phyloP scores from a whole-genome alignment of 768 basidiomycete genomes.

The Leccinum boreale region DNA sequence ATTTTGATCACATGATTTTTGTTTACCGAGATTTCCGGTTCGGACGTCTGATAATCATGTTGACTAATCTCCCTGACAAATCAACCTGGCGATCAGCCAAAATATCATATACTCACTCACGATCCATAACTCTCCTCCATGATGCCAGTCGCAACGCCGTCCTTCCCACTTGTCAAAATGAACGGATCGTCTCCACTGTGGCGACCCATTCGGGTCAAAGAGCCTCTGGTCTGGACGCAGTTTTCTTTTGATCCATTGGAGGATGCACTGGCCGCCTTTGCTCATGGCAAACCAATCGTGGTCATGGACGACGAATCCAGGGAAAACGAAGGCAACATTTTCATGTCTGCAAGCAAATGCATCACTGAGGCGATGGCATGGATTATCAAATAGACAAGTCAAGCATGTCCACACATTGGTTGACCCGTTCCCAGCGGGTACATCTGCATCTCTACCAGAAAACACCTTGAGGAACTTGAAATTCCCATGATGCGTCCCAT shows the following conservation, averaged over 20 bases:
- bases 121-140: background rate
- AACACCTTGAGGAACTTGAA: conserved; percentile 71
- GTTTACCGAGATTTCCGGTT: background rate
- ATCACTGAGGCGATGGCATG: conserved; percentile 99
- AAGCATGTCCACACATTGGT: background rate
- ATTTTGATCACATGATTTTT: background rate
- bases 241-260: conserved; percentile 81
- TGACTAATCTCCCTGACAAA: background rate
- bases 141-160: conserved; percentile 6
- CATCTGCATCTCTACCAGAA: conserved; percentile 84
- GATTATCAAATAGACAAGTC: conserved; percentile 89
- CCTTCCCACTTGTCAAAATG: conserved; percentile 1
- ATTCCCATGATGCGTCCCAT: conserved; percentile 94
- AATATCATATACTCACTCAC: background rate
- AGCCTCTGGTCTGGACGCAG: conserved; percentile 20
- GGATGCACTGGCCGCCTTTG: conserved; percentile 73
- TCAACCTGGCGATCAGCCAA: background rate
- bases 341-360: conserved; percentile 78
- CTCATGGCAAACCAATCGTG: conserved; percentile 84
- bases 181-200: conserved; percentile 15
- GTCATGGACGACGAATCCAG: conserved; percentile 96
- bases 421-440: conserved; percentile 65
- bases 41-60: no score
- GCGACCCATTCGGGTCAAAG: conserved; percentile 21
- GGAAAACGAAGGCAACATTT: conserved; percentile 97